Conservation (phyloP, 768 basidiomycete genomes). For the Trametes punicea region DNA sequence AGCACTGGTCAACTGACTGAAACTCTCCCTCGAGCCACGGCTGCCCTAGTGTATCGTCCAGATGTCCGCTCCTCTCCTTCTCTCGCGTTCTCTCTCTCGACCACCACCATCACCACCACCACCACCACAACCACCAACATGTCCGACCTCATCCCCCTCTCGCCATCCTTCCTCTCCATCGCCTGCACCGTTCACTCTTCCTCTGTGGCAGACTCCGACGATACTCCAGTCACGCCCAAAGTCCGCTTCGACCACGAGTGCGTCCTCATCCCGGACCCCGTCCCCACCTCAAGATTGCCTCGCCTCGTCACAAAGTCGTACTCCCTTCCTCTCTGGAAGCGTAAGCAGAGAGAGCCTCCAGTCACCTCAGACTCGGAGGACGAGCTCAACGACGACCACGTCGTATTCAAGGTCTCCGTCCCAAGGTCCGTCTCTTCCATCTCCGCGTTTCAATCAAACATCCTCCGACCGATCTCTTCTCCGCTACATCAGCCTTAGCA, state of each 20-base stretch:
- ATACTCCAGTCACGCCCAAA: conserved; percentile 1
- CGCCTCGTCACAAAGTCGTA: conserved; percentile 62
- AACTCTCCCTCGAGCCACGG: neutral
- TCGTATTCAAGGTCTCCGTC: conserved; percentile 58
- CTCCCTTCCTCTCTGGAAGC: conserved; percentile 66
- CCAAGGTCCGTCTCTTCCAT: conserved; percentile 46
- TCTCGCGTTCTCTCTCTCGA: neutral
- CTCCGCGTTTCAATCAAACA: neutral
- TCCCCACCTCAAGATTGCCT: conserved; percentile 40
- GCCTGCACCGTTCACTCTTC: neutral
- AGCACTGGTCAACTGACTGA: neutral
- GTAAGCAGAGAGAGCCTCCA: conserved; percentile 27
- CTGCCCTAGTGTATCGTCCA: no score
- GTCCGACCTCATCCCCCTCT: conserved; percentile 7
- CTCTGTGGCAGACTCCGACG: neutral
- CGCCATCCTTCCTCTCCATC: conserved; percentile 16
- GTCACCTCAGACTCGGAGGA: conserved; percentile 22
- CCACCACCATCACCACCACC: neutral
- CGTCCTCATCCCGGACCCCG: conserved; percentile 65
- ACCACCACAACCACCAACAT: conserved; percentile 9
- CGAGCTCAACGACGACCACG: conserved; percentile 38
- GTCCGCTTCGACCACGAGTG: conserved; percentile 76
- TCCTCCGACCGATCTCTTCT: neutral
- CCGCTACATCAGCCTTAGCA: conserved; percentile 20
- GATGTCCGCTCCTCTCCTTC: neutral